Evolutionary conservation across 495 filamentous ascomycete genomes (phyloP), one percentile per base, ranked within the genome.

Genomic region (Aspergillus sparsus): DNA sequence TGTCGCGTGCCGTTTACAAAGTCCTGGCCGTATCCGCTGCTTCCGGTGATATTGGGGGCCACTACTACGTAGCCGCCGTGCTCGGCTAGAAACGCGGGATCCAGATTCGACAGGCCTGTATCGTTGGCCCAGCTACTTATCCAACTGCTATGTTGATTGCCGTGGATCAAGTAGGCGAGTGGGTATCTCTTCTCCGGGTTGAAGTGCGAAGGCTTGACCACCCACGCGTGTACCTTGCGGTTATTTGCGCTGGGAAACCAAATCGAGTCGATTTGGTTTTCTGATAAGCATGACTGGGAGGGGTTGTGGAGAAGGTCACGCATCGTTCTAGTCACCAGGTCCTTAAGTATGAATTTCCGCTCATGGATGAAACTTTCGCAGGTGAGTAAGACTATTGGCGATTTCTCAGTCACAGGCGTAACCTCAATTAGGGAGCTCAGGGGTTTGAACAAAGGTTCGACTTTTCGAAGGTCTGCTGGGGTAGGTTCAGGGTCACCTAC

Each of bases 21-120:
- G 32, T 53, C 50, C 50, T 53, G 12, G 50, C 50, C 50, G 50
- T 53, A 53, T 7, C 50, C 50, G 50, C 5, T 53, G 50, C 50
- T 53, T 35, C 50, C 50, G 6, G 50, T 53, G 33, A 53, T 53
- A 16, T 53, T 53, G 3, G 50, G 50, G 3, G 21, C 50, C 13
- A 53, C 50, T 31, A 53, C 50, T 0, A 53, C 32, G 33, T 46
- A 46, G 21, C 21, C 21, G 32, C 50, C 50, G 33, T 53, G 50
- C 16, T 53, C 33, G 50, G 50, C 50, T 3, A 53, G 12, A 16
- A 53, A 11, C 12, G 13, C 50, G 13, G 21, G 50, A 16, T 53
- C 39, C 13, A 35, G 50, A 16, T n/a, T 35, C 5, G 31, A 27
- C 21, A 1, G 21, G 21, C 21, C 21, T 1, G 21, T 27, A 27